Base-by-base conservation (phyloP, 1,139 yeast species). In the Lizanozyma gosingica region DNA sequence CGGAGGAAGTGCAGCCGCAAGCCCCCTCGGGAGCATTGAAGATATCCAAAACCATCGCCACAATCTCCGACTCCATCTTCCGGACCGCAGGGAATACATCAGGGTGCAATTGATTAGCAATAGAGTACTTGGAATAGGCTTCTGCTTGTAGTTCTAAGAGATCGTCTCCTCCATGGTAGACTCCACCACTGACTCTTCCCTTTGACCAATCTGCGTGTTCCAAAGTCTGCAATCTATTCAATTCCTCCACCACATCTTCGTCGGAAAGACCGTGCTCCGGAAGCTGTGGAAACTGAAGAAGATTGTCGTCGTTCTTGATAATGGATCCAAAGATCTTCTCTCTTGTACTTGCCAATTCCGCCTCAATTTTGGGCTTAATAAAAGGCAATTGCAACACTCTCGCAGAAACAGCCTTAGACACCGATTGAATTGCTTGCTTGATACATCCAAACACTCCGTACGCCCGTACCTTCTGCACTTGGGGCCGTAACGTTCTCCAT, bases 41-140 rank as follows among this genome's bases (percentile, higher is more conserved):
- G 51, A 88, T 55, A 17, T 71, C 73, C 47, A 92, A 67, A 6
- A 85, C 94, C 97, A 92, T 92, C 1, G 94, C 70, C 2, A 92
- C 97, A 4, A 90, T 86, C 56, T 92, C 97, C 2, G 96, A 73
- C 55, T 92, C 98, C 96, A 92, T 90, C 59, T 90, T 88, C 35
- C 98, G 77, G 3, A 92, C 86, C 2, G 94, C 97, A 0, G 98
- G 98, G 56, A 92, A 92, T 6, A 88, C 94, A 60, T 92, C 97
- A 0, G 98, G 98, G 55, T 92, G 98, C 42, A 92, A 68, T 60
- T 92, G 98, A 61, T 92, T 92, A 3, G 97, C 88, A 18, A 90
- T 88, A 4, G 94, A 77, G 58, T 77, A 90, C 53, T 74, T 73
- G 40, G 78, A 75, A 56, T 80, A 90, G 0, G 96, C 94, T 40